phyloP scores from a whole-genome alignment of 441 rosid genomes.

The Populus tomentosa region DNA sequence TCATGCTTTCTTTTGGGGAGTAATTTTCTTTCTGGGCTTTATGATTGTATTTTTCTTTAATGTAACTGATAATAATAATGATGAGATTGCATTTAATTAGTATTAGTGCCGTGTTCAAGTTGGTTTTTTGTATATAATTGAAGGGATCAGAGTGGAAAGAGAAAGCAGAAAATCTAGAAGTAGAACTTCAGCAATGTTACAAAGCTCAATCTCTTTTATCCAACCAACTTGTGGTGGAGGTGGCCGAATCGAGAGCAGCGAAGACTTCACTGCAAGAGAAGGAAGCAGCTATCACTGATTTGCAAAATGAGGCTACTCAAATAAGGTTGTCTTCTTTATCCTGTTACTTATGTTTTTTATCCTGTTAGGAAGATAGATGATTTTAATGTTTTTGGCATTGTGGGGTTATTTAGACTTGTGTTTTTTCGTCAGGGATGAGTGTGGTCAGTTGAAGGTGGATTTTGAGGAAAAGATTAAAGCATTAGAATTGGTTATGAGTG shows the following conservation, averaged over 20 bases:
- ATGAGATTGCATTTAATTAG: not conserved
- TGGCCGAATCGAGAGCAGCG: slow-evolving; percentile 69
- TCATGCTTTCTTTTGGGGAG: not conserved
- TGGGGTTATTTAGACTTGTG: slow-evolving; percentile 11
- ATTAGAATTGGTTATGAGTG: slow-evolving; percentile 55
- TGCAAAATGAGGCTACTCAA: slow-evolving; percentile 47
- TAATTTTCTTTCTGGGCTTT: not conserved
- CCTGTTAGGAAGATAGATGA: slow-evolving; percentile 1
- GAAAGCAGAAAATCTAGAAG: slow-evolving; percentile 70
- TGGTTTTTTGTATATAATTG: slow-evolving; percentile 12
- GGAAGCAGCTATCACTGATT: slow-evolving; percentile 43
- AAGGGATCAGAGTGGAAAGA: slow-evolving; percentile 98
- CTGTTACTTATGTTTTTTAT: not conserved
- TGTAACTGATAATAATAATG: too few relatives aligned
- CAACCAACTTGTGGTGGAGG: slow-evolving; percentile 86
- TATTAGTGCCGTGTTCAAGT: not conserved
- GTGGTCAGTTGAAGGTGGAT: slow-evolving; percentile 44
- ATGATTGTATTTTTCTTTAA: not conserved
- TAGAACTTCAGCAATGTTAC: slow-evolving; percentile 86
- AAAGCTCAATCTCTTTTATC: slow-evolving; percentile 87
- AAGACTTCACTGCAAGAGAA: slow-evolving; percentile 74
- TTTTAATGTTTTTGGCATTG: slow-evolving; percentile 1
- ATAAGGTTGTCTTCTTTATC: slow-evolving; percentile 38
- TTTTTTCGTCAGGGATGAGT: slow-evolving; percentile 51
- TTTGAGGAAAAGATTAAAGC: slow-evolving; percentile 64